phyloP scores from a whole-genome alignment of 2,329 filamentous ascomycete species.

The Ophiostoma piceae region DNA sequence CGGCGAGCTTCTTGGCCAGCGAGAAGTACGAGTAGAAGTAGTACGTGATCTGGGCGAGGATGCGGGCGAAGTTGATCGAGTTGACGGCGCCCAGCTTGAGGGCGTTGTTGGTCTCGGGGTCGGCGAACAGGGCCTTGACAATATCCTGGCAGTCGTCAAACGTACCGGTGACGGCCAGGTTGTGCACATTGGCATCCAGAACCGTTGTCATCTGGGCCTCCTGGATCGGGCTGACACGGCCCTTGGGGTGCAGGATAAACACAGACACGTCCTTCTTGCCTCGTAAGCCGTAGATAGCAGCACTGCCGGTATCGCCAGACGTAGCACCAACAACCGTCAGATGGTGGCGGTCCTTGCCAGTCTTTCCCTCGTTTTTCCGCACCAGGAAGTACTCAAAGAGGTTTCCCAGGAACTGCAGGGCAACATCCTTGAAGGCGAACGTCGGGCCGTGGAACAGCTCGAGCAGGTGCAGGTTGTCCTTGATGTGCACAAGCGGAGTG shows the following conservation, averaged over 20 bases:
- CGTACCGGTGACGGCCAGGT: conserved; percentile 79
- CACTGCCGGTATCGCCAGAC: conserved; percentile 84
- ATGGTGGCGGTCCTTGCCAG: conserved; percentile 64
- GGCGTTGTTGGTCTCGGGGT: conserved; percentile 73
- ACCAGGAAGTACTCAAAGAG: conserved; percentile 85
- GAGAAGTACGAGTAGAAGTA: conserved; percentile 95
- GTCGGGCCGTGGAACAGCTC: conserved; percentile 96
- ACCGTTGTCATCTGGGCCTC: conserved; percentile 97
- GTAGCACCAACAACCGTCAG: conserved; percentile 83
- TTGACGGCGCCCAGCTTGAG: conserved; percentile 90
- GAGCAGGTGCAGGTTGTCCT: conserved; percentile 73
- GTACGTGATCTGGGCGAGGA: conserved; percentile 94
- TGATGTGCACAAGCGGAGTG: conserved; percentile 71
- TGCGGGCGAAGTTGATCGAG: conserved; percentile 93
- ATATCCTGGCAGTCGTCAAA: conserved; percentile 98
- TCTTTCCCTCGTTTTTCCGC: conserved; percentile 65
- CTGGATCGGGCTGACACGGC: conserved; percentile 84
- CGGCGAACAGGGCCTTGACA: conserved; percentile 86
- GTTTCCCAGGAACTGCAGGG: conserved; percentile 92
- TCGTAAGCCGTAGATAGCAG: conserved; percentile 88
- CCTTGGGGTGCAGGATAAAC: conserved; percentile 90
- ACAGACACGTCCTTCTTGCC: conserved; percentile 97
- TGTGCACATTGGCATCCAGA: conserved; percentile 85
- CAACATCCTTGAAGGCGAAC: conserved; percentile 92
- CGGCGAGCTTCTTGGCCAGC: conserved; percentile 56